These are phyloP conservation scores for Dillenia turbinata DNA, from an alignment of 164 flowering plant genomes.

Conservation along the genomic window DNA sequence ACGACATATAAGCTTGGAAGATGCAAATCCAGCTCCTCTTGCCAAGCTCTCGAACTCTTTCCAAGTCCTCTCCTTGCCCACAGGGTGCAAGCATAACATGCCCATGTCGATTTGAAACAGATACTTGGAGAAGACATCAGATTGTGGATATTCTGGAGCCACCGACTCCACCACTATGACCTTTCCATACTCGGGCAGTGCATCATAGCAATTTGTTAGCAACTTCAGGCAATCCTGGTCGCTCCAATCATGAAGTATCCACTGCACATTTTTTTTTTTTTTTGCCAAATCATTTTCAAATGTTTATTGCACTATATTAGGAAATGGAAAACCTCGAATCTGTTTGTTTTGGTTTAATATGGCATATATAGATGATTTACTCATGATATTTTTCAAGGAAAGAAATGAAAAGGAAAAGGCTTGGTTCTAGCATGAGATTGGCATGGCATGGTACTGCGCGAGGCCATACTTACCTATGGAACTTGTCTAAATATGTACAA, in stretches of 20 bases:
- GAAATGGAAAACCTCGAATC: too few species aligned
- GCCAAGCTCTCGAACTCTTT: constrained; percentile 1
- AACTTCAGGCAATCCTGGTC: not conserved
- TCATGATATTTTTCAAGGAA: too few species aligned
- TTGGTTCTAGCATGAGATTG: too few species aligned
- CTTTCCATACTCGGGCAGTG: not conserved
- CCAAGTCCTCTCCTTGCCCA: not conserved
- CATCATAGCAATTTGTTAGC: not conserved
- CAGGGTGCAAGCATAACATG: not conserved
- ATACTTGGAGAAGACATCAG: not conserved
- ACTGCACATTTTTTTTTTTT: not conserved
- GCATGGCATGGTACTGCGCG: too few species aligned
- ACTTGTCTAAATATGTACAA: too few species aligned
- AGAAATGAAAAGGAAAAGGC: too few species aligned
- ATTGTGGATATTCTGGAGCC: not conserved
- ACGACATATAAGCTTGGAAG: not conserved
- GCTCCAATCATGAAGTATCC: constrained; percentile 7
- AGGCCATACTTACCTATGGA: too few species aligned
- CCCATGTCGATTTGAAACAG: not conserved
- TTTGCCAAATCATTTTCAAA: too few species aligned
- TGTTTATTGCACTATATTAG: too few species aligned
- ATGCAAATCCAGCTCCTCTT: constrained; percentile 2
- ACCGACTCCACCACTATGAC: not conserved
- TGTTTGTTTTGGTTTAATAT: too few species aligned
- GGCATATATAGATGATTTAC: too few species aligned